Evolutionary conservation across 2,329 filamentous ascomycete genomes (phyloP).

Genomic region (Zymoseptoria passerinii): DNA sequence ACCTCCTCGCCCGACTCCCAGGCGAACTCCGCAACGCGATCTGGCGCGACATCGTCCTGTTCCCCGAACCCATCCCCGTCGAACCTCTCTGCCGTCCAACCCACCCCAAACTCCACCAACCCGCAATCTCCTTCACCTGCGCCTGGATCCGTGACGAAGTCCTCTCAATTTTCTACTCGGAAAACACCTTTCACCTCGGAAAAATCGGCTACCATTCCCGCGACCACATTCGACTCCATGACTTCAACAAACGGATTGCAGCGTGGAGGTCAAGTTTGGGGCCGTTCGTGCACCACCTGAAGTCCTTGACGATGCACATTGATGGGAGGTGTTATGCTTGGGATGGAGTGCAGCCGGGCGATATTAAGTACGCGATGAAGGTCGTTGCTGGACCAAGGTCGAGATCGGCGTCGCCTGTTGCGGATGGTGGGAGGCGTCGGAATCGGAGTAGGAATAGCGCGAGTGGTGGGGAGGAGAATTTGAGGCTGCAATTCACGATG

Average conservation of each 20-base stretch:
- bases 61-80: constrained; percentile 4
- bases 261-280: constrained; percentile 12
- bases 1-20: constrained; percentile 3
- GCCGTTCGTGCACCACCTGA: constrained; percentile 4
- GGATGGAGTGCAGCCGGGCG: constrained; percentile 9
- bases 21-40: constrained; percentile 14
- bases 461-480: neutral
- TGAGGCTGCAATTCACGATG: constrained; percentile 11
- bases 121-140: constrained; percentile 12
- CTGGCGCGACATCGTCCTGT: constrained; percentile 10
- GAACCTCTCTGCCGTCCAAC: constrained; percentile 12
- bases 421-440: neutral
- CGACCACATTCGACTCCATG: constrained; percentile 10
- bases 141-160: constrained; percentile 12
- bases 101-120: constrained; percentile 8
- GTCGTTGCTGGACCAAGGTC: neutral
- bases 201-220: constrained; percentile 14
- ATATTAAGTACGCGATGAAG: constrained; percentile 12
- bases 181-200: constrained; percentile 15
- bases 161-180: constrained; percentile 16
- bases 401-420: neutral
- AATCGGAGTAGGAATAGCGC: neutral
- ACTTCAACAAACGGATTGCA: constrained; percentile 11
- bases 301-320: constrained; percentile 10
- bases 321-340: constrained; percentile 15